Percentiles rank a stretch among this genome's conserved stretches.
Conservation (phyloP, 768 basidiomycete species). For the Artomyces pyxidatus region DNA sequence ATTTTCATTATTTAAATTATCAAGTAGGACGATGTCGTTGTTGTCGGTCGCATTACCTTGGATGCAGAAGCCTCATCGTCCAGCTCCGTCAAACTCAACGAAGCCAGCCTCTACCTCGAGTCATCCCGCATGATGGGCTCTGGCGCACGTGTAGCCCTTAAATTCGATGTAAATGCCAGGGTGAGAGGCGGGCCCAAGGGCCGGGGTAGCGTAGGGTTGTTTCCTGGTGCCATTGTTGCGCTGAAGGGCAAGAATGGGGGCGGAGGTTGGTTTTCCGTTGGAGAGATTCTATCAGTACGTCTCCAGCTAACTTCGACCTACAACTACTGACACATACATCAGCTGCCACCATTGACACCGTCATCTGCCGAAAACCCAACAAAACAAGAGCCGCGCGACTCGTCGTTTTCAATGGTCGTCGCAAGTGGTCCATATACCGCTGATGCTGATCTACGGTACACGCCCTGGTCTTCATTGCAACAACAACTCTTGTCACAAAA, state of each 20-base stretch:
- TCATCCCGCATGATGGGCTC: conserved; percentile 73
- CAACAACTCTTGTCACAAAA: conserved; percentile 51
- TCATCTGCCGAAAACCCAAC: conserved; percentile 31
- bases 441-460: conserved; percentile 70
- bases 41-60: conserved; percentile 26
- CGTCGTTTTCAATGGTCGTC: conserved; percentile 50
- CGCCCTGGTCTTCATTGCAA: conserved; percentile 58
- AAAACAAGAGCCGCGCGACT: conserved; percentile 12
- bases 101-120: conserved; percentile 71
- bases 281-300: conserved; percentile 74
- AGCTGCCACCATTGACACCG: conserved; percentile 58
- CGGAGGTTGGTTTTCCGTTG: conserved; percentile 77
- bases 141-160: conserved; percentile 59
- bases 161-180: conserved; percentile 58
- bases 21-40: conserved; percentile 25
- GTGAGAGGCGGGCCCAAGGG: conserved; percentile 59
- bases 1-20: no score
- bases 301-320: background rate
- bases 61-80: conserved; percentile 54
- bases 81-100: conserved; percentile 56
- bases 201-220: conserved; percentile 61
- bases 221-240: conserved; percentile 84
- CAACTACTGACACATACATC: background rate
- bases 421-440: conserved; percentile 84
- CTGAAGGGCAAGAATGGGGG: conserved; percentile 88